Base-by-base conservation (phyloP, 805 yeast genomes). In the Starmerella floris region DNA sequence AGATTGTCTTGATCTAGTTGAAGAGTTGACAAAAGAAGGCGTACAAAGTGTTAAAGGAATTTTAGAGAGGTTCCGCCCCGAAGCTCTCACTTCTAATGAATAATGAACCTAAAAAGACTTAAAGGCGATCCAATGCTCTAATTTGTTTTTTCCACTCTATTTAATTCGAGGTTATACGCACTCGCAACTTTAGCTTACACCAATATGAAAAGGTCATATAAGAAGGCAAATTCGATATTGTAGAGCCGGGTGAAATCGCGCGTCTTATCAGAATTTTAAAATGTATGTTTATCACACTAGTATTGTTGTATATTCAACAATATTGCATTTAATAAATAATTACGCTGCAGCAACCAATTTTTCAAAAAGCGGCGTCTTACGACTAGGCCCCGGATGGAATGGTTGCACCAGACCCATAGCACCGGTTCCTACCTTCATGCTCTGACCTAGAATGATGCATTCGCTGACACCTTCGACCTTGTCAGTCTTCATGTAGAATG, bases 381-480 rank as follows among this genome's bases (percentile, higher is more conserved):
- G 45, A 17, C 36, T 39, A 5, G 40, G 30, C 20, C 42, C 46
- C 4, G 52, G 51, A 11, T 46, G 53, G 48, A 62, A 49, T 5
- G 66, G 64, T 43, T 55, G 56, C 17, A 65, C 57, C 53, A 91
- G 68, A 59, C 85, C 81, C 70, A 91, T 87, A 0, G 97, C 79
- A 51, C 98, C 98, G 1, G 99, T 91, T 60, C 99, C 99, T 52
- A 91, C 79, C 40, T 80, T 74, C 96, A 91, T 88, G 42, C 96
- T 85, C 67, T 91, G 97, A 34, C 99, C 99, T 50, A 91, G 69
- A 55, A 91, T 93, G 55, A 91, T 91, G 67, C 97, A 83, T 63
- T 91, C 99, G 22, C 94, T 81, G 16, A 91, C 98, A 65, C 99
- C 99, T 62, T 91, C 97, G 43, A 91, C 83, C 53, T 77, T 73